Evolutionary conservation across 805 yeast species (phyloP), one percentile per base, ranked within the genome.

Genomic region (Saccharomycopsis fermentans): DNA sequence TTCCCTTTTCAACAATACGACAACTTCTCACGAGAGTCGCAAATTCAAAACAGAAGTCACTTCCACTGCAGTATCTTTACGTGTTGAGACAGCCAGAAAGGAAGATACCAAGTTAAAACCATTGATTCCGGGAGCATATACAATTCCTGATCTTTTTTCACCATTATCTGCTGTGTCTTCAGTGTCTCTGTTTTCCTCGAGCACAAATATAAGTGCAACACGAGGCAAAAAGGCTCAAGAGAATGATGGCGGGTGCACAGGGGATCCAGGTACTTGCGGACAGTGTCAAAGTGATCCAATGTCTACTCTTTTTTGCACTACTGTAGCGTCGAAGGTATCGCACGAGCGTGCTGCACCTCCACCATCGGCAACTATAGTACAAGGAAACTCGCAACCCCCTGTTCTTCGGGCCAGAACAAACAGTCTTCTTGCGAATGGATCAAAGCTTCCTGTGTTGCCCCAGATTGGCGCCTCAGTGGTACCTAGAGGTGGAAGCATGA

Each of bases 211-310:
- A 4, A 21, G 29, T 26, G 39, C 27, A 14, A 19, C 48, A 24
- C 36, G 36, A 11, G 50, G 48, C 21, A 54, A 50, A 21, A 36
- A 19, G 16, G 39, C 62, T 37, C 65, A 68, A 11, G 60, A 69
- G 56, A 68, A 66, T 17, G 50, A 43, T 43, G 66, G 73, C 2
- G 84, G 81, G 11, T 89, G 96, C 70, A 85, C 92, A 0, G 95
- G 95, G 1, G 82, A 88, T 65, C 97, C 97, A 11, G 96, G 96
- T 2, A 82, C 90, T 3, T 90, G 97, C 68, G 70, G 73, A 6
- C 91, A 86, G 70, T 90, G 97, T 71, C 95, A 86, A 67, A 69
- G 73, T 54, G 96, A 90, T 70, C 96, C 96, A 35, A 83, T 88
- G 87, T 84, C 90, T 4, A 89, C 95, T 2, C 74, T 88, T 47